Base-by-base conservation (phyloP, 441 rosid genomes). In the Viola pubescens region DNA sequence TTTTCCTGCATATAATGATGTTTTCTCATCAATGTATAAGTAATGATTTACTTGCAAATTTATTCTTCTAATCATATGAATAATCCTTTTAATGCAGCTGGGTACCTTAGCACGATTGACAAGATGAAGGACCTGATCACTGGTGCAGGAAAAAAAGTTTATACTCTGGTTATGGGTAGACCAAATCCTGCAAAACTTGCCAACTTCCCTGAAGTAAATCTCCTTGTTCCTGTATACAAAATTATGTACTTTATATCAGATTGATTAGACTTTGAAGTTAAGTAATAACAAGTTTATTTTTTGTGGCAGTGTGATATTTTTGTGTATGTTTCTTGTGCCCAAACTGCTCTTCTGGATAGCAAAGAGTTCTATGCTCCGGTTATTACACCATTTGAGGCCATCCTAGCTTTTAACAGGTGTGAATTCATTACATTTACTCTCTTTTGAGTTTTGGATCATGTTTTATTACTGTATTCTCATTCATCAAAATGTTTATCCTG, bases 161-260 rank as follows among this genome's bases (percentile, higher is more conserved):
- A 92, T 66, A 85, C 82, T 60, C 84, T 92, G 73, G 94, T 87
- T 53, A 87, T 89, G 94, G 97, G 97, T 65, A 80, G 82, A 65
- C 97, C 95, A 59, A 92, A 92, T 67, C 94, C 97, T n/a, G 89
- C 95, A 54, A 92, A 92, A 75, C 94, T 92, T 56, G 98, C 97
- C 26, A 92, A 92, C 75, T 92, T 89, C 60, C 98, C 91, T 0
- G 97, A 92, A 82, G 98, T 83, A 70, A 65, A 52, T 48, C 46
- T 66, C 54, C 34, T 26, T 2, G 34, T 26, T 26, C 34, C 2
- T 26, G 1, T 26, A 26, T 26, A 26, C 34, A 26, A 26, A 26
- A 26, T 26, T 26, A 26, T 26, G 34, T 26, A 26, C 3, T 26
- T 26, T 26, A 26, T 26, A 26, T 26, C 34, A 26, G 34, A 26